Percentiles rank a stretch among this genome's conserved stretches.
Evolutionary conservation across 192 early-diverging fungal species (phyloP).

Genomic region (Gamsiella multidivaricata): DNA sequence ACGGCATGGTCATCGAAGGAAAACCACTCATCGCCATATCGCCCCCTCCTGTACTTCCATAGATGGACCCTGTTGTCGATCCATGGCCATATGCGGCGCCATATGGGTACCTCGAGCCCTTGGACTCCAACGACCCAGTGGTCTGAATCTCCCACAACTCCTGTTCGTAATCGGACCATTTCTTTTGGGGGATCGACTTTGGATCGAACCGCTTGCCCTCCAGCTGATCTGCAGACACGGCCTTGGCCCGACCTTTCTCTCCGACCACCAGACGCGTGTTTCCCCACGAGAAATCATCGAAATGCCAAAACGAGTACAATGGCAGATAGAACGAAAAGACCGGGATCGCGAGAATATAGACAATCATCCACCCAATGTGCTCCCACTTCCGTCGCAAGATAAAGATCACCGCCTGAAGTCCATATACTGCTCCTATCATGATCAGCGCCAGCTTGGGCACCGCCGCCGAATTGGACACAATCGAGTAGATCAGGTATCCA

Average conservation of each 20-base stretch:
- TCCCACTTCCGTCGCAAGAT: slow-evolving; percentile 90
- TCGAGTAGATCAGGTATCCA: slow-evolving; percentile 81
- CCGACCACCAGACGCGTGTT: slow-evolving; percentile 94
- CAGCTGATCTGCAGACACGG: slow-evolving; percentile 62
- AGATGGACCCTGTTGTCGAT: slow-evolving; percentile 57
- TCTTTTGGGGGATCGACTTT: slow-evolving; percentile 78
- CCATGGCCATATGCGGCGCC: slow-evolving; percentile 43
- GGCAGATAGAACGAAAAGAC: slow-evolving; percentile 87
- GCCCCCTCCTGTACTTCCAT: slow-evolving; percentile 30
- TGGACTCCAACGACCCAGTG: slow-evolving; percentile 63
- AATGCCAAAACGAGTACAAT: slow-evolving; percentile 98
- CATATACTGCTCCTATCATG: slow-evolving; percentile 90
- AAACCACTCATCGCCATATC: slow-evolving; percentile 21
- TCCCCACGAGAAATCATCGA: slow-evolving; percentile 99
- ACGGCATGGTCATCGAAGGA: slow-evolving; percentile 7
- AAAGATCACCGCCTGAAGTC: slow-evolving; percentile 72
- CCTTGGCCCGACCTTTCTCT: slow-evolving; percentile 80
- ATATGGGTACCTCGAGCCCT: slow-evolving; percentile 57
- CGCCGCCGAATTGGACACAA: slow-evolving; percentile 64
- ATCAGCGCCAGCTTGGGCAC: slow-evolving; percentile 86
- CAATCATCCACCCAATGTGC: slow-evolving; percentile 97
- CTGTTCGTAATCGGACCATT: slow-evolving; percentile 86
- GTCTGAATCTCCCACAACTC: slow-evolving; percentile 74
- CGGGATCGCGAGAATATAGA: slow-evolving; percentile 91
- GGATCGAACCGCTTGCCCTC: slow-evolving; percentile 81